Conservation (phyloP, 805 yeast genomes). For the Yamadazyma olivae region DNA sequence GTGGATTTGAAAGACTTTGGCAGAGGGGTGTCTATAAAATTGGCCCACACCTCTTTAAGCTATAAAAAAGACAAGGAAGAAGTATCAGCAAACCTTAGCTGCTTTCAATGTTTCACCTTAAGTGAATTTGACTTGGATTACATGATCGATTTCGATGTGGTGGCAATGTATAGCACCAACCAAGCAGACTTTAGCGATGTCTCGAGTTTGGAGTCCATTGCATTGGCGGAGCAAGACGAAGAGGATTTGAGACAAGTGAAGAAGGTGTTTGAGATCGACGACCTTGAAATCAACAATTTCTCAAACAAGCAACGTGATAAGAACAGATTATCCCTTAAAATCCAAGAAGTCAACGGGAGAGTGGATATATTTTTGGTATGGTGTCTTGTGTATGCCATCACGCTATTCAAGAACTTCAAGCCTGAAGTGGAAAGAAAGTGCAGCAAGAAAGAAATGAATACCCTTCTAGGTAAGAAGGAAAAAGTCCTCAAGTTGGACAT, state of each 20-base stretch:
- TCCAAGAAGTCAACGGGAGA: conserved; percentile 38
- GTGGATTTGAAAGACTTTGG: conserved; percentile 34
- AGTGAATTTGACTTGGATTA: conserved; percentile 39
- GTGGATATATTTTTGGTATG: conserved; percentile 39
- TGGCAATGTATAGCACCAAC: conserved; percentile 15
- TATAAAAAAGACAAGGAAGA: conserved; percentile 22
- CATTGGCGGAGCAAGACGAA: conserved; percentile 14
- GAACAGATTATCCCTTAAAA: conserved; percentile 22
- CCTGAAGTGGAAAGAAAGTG: conserved; percentile 30
- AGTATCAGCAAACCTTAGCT: conserved; percentile 16
- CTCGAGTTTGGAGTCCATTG: conserved; percentile 28
- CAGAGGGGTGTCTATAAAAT: conserved; percentile 33
- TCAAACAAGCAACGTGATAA: conserved; percentile 18
- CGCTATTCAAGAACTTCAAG: conserved; percentile 28
- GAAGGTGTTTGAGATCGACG: conserved; percentile 27
- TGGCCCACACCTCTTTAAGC: conserved; percentile 18
- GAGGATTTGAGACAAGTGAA: conserved; percentile 26
- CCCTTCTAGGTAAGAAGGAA: conserved; percentile 15
- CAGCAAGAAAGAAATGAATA: conserved; percentile 21
- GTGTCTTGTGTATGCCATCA: conserved; percentile 39
- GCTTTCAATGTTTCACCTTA: conserved; percentile 31
- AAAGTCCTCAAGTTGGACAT: conserved; percentile 29
- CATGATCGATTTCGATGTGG: conserved; percentile 28
- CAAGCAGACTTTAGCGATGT: conserved; percentile 27
- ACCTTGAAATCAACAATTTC: conserved; percentile 23